Evolutionary conservation across 2,329 filamentous ascomycete genomes (phyloP), one percentile per base, ranked within the genome.

Genomic region (Knufia fluminis): DNA sequence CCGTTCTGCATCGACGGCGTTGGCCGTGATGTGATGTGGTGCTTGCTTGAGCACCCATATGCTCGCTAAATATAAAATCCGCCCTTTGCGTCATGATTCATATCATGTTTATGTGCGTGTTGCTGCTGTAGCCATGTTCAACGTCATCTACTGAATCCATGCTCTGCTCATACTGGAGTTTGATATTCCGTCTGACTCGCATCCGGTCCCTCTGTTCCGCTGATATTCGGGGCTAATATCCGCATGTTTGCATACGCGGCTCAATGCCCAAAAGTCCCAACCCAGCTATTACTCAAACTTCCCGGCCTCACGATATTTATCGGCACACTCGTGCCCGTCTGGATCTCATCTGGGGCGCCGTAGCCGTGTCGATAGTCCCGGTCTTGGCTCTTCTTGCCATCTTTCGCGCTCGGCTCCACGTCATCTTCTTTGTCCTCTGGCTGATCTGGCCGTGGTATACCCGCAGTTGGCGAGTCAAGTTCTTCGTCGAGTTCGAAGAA

Each of bases 401-500:
- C n/a, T n/a, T 12, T 23, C 10, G 17, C 12, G 12, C 31, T 24
- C 19, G 9, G 45, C n/a, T 44, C 39, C 22, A 23, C 14, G n/a
- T 41, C 46, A 12, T 54, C 52, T 9, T 42, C 42, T 12, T 38
- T 31, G 26, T 48, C 40, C 3, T 50, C 53, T 14, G 46, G 20
- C 16, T 38, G 20, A n/a, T 47, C 49, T 12, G 49, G 41, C 23
- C 51, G 47, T 6, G 51, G 19, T 12, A 39, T 43, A 2, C 40
- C 52, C 9, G 56, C 55, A 23, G 50, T 38, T 12, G 57, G 55
- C 42, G 49, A 56, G 8, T 50, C 46, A 14, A 59, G 46, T 48
- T 59, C 57, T 49, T 59, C 57, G 36, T 59, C 57, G 9, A 59
- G 53, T 40, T 59, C 57, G 39, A 59, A 59, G 33, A 59, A 59